phyloP scores from a whole-genome alignment of 805 yeast genomes.

The Starmerella potacharoeniae region DNA sequence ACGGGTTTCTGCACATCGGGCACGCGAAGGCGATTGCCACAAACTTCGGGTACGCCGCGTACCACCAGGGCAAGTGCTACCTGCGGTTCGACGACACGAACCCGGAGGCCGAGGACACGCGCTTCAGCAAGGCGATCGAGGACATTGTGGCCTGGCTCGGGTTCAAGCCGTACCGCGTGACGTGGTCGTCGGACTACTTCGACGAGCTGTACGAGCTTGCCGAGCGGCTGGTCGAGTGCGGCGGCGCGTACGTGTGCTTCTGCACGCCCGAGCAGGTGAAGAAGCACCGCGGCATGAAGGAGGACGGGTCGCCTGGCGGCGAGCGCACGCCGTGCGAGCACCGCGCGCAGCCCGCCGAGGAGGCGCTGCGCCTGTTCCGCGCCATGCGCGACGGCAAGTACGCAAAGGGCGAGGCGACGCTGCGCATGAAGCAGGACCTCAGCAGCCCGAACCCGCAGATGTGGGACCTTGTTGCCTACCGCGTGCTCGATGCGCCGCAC shows the following conservation, averaged over 20 bases:
- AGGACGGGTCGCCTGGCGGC: constrained; percentile 90
- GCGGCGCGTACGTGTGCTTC: constrained; percentile 82
- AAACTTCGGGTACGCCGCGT: constrained; percentile 92
- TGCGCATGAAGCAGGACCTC: constrained; percentile 94
- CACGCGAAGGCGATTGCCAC: constrained; percentile 97
- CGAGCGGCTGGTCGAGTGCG: constrained; percentile 59
- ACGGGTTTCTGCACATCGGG: constrained; percentile 94
- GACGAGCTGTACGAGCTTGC: constrained; percentile 82
- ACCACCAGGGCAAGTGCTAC: constrained; percentile 75
- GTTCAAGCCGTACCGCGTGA: constrained; percentile 82
- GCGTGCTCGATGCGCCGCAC: constrained; percentile 85
- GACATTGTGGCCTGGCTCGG: constrained; percentile 91
- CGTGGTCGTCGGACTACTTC: constrained; percentile 93
- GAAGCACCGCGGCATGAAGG: constrained; percentile 77
- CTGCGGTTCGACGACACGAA: constrained; percentile 94
- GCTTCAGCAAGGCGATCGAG: constrained; percentile 70
- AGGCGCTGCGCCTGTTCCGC: constrained; percentile 69
- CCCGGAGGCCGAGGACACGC: constrained; percentile 97
- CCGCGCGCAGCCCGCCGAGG: constrained; percentile 60
- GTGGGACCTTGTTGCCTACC: constrained; percentile 98
- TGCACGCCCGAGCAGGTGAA: constrained; percentile 87
- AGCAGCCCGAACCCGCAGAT: constrained; percentile 89
- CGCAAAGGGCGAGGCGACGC: constrained; percentile 81
- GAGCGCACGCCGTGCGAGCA: constrained; percentile 74
- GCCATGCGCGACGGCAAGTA: constrained; percentile 85